Base-by-base conservation (phyloP, 805 yeast genomes). In the Danielozyma ontarioensis region DNA sequence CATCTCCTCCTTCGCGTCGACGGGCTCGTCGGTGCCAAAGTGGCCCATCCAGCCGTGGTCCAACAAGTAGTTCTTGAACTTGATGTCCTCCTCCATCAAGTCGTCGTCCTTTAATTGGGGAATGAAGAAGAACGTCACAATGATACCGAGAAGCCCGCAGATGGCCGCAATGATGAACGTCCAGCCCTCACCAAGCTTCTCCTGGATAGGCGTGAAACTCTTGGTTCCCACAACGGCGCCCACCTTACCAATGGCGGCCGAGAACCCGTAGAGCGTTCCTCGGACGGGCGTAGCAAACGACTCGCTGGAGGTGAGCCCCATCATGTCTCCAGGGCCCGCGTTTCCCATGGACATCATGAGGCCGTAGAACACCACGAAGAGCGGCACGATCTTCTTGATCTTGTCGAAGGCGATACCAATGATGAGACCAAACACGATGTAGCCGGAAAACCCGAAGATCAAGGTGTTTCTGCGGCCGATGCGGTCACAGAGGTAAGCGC, bases 141-240 rank as follows among this genome's bases (percentile, higher is more conserved):
- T 31, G 24, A 83, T 73, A 51, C 93, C 93, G 5, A 64, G 64
- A 6, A 76, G 56, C 33, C 93, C 90, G 47, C 83, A 70, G 32
- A 74, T 62, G 11, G 93, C 93, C 17, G 89, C 83, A 46, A 83
- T 80, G 44, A 83, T 83, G 48, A 83, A 83, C 4, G 90, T 83
- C 85, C 86, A 83, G 39, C 62, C 62, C 45, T 74, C 64, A 23
- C 93, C 93, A 41, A 80, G 62, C 49, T 80, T 56, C 26, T 48
- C 56, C 57, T 79, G 76, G 44, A 83, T 81, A 13, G 86, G 83
- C 7, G 78, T 74, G 59, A 84, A 83, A 13, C 72, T 72, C 52
- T 79, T 74, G 16, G 88, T 81, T 18, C 93, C 93, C 14, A 81
- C 78, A 15, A 81, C 88, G n/a, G 90, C 93, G 36, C 93, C 94